These are phyloP conservation scores for Nicotiana paniculata DNA, from an alignment of 257 asterid genomes.

Conservation along the genomic window DNA sequence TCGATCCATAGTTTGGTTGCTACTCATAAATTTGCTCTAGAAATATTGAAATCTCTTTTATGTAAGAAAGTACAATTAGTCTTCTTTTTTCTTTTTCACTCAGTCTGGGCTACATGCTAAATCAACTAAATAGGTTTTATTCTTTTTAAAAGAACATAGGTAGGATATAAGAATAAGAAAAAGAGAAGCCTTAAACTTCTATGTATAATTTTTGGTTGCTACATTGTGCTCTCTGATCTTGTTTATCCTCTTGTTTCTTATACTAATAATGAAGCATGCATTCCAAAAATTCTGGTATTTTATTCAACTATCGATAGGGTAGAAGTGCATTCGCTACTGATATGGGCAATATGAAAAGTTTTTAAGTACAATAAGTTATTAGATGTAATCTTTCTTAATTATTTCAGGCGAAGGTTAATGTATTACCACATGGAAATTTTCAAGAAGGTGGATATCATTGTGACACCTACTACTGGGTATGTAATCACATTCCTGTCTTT, in stretches of 20 bases:
- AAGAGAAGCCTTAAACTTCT: background rate
- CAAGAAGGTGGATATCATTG: slow-evolving; percentile 79
- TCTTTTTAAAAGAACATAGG: background rate
- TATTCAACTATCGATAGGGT: background rate
- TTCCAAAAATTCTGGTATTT: background rate
- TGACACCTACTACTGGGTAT: slow-evolving; percentile 94
- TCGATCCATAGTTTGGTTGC: background rate
- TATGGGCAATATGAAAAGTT: background rate
- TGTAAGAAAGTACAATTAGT: background rate
- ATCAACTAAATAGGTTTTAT: background rate
- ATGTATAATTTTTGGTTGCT: background rate
- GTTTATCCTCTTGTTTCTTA: background rate
- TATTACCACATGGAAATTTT: slow-evolving; percentile 67
- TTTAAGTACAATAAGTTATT: background rate
- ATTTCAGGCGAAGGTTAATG: slow-evolving; percentile 80
- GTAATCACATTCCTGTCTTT: slow-evolving; percentile 6
- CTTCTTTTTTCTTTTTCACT: background rate
- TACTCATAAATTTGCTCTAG: background rate
- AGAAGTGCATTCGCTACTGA: background rate
- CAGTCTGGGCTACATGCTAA: background rate
- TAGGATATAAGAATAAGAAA: background rate
- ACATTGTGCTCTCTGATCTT: background rate
- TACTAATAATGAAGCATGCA: background rate
- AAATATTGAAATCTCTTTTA: background rate
- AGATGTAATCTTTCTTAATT: background rate